Evolutionary conservation across 148 eudicot genomes (phyloP), one percentile per base, ranked within the genome.

Genomic region (Drosera capensis): DNA sequence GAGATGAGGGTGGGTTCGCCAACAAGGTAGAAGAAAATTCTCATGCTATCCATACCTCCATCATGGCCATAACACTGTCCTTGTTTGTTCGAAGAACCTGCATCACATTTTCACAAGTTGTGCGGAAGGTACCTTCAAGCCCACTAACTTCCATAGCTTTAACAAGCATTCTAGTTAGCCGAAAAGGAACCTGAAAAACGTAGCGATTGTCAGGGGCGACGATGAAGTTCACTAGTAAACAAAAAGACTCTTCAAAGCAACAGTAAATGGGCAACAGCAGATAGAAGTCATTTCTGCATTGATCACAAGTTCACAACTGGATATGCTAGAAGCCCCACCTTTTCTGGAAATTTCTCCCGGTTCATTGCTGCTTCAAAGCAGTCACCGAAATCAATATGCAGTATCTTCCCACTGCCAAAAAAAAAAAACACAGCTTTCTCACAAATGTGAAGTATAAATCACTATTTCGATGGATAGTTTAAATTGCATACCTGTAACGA

Each of bases 71-170:
- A 64, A 92, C 99, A 65, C 99, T 85, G 54, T 92, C 94, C 73
- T 79, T 92, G 46, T 92, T 76, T 20, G 90, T 72, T 54, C 99
- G 68, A 21, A 92, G 80, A 55, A 92, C 99, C 67, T 85, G 81
- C 99, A 92, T 81, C 60, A 92, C 99, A 67, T 78, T 92, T 72
- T 92, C 99, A 44, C 99, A 92, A 9, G 99, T 92, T 31, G 88
- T 85, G 23, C 88, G 99, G 64, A 92, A 92, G 63, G 80, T 85
- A 42, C 99, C 99, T 64, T 92, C 99, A 29, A 92, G 76, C 37
- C 95, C 99, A 54, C 99, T 85, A 46, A 92, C 99, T 61, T 85
- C 95, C 99, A 92, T 92, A 58, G 99, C 99, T 68, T 92, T 92
- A 53, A 85, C 86, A 64, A 92, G 99, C 99, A 92, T 92, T 72